A percentile compares a stretch with the other conserved stretches of the same genome.
Conservation (phyloP, 2,329 filamentous ascomycete species). For the Cercospora sesami region DNA sequence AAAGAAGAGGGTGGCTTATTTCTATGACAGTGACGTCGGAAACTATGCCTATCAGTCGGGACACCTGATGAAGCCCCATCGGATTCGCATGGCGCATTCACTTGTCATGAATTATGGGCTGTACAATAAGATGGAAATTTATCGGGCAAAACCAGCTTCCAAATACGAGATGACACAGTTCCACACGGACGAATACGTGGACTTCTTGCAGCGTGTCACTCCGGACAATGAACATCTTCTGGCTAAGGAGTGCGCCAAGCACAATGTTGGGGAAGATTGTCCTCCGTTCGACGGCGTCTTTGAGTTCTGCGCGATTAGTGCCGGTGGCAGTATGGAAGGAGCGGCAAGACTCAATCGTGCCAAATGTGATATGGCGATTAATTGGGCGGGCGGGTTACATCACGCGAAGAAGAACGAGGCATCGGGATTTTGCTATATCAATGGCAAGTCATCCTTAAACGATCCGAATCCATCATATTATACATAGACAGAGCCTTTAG, state of each 20-base stretch:
- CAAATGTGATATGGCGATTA: conserved; percentile 66
- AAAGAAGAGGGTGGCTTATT: conserved; percentile 86
- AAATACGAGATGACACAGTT: conserved; percentile 73
- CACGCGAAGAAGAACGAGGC: conserved; percentile 53
- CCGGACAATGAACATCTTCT: conserved; percentile 96
- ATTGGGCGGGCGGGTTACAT: conserved; percentile 54
- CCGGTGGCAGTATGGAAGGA: conserved; percentile 69
- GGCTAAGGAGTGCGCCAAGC: conserved; percentile 78
- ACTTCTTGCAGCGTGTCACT: conserved; percentile 80
- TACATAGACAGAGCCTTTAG: not conserved
- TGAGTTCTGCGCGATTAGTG: conserved; percentile 70
- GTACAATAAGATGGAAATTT: conserved; percentile 73
- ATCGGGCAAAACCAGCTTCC: conserved; percentile 53
- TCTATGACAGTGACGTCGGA: conserved; percentile 96
- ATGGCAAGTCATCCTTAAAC: conserved; percentile 38
- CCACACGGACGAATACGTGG: conserved; percentile 71
- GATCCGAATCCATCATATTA: not conserved
- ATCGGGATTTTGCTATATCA: conserved; percentile 52
- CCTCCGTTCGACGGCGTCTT: conserved; percentile 70
- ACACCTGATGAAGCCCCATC: conserved; percentile 66
- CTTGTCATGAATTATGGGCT: conserved; percentile 71
- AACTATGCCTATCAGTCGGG: conserved; percentile 91
- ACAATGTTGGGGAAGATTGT: conserved; percentile 65
- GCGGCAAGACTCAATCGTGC: conserved; percentile 66
- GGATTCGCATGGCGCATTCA: conserved; percentile 65